Conservation (phyloP, 352 stramenopile species). For the Phytopythium aichiense region DNA sequence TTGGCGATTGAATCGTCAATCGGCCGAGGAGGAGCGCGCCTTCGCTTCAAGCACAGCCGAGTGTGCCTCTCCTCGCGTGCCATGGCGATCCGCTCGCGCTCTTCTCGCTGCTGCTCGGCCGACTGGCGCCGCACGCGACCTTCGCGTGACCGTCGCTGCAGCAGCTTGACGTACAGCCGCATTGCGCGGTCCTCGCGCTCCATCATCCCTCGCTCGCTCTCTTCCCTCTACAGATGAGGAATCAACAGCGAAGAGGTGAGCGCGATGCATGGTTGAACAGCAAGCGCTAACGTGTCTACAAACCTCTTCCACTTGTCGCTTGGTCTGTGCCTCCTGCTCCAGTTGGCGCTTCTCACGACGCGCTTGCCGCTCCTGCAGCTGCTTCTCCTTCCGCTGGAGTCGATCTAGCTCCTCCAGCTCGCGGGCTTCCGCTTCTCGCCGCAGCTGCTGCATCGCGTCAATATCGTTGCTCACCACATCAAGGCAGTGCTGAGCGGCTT, state of each 20-base stretch:
- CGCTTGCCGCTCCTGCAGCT: background rate
- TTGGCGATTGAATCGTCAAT: background rate
- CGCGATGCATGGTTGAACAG: too few species aligned
- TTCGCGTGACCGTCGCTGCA: slow-evolving; percentile 45
- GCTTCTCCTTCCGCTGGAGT: background rate
- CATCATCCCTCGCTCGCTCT: slow-evolving; percentile 56
- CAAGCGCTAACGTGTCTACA: slow-evolving; percentile 1
- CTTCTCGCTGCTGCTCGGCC: slow-evolving; percentile 57
- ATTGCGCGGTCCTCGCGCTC: slow-evolving; percentile 65
- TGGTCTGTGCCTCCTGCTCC: slow-evolving; percentile 30
- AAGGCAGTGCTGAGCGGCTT: background rate
- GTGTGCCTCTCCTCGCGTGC: slow-evolving; percentile 62
- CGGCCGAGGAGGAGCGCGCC: background rate
- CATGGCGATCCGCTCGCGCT: slow-evolving; percentile 62
- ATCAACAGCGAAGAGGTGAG: background rate
- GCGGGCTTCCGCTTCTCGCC: background rate
- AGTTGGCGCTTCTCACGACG: slow-evolving; percentile 29
- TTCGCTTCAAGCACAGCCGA: slow-evolving; percentile 44
- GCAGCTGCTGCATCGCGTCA: background rate
- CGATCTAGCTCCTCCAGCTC: background rate
- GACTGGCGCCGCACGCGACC: slow-evolving; percentile 38
- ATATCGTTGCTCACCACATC: background rate
- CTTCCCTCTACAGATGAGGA: slow-evolving; percentile 38
- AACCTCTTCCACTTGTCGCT: slow-evolving; percentile 22
- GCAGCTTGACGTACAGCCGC: slow-evolving; percentile 49